Conservation (phyloP, 2,329 filamentous ascomycete species). For the Monosporascus sp. region DNA sequence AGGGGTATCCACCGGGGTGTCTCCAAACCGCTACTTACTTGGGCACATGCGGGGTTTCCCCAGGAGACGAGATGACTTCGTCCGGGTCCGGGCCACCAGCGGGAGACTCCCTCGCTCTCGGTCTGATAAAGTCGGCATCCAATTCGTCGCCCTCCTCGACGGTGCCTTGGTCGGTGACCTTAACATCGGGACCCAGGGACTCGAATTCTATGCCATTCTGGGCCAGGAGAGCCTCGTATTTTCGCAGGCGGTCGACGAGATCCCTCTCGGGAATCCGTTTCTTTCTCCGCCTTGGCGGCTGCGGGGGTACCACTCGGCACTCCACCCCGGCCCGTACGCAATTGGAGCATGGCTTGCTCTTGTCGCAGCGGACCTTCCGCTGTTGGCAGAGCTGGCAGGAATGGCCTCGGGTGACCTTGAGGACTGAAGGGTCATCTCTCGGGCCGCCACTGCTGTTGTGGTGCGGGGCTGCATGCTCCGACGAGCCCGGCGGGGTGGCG, state of each 20-base stretch:
- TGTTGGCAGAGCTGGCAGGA: conserved; percentile 71
- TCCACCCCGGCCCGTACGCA: conserved; percentile 58
- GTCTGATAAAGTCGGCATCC: conserved; percentile 48
- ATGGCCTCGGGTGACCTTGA: conserved; percentile 54
- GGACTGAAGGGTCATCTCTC: conserved; percentile 33
- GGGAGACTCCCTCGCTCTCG: conserved; percentile 43
- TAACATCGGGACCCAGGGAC: conserved; percentile 51
- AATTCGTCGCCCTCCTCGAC: conserved; percentile 51
- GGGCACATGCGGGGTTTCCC: conserved; percentile 22
- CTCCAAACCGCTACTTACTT: conserved; percentile 12
- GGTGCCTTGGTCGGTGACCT: conserved; percentile 30
- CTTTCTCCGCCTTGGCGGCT: conserved; percentile 53
- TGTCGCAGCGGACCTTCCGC: conserved; percentile 70
- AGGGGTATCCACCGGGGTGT: neutral
- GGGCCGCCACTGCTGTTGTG: conserved; percentile 13
- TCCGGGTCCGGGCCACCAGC: conserved; percentile 36
- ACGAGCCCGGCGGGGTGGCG: conserved; percentile 19
- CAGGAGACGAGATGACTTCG: conserved; percentile 19
- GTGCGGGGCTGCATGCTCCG: conserved; percentile 24
- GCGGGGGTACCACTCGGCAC: conserved; percentile 53
- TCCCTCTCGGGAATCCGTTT: conserved; percentile 65
- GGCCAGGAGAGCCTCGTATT: conserved; percentile 61
- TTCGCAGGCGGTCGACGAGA: conserved; percentile 61
- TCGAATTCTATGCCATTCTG: conserved; percentile 66
- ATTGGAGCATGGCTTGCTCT: conserved; percentile 64